Evolutionary conservation across 1,139 yeast genomes (phyloP), one percentile per base, ranked within the genome.

Genomic region (Lodderomyces jiufengensis): DNA sequence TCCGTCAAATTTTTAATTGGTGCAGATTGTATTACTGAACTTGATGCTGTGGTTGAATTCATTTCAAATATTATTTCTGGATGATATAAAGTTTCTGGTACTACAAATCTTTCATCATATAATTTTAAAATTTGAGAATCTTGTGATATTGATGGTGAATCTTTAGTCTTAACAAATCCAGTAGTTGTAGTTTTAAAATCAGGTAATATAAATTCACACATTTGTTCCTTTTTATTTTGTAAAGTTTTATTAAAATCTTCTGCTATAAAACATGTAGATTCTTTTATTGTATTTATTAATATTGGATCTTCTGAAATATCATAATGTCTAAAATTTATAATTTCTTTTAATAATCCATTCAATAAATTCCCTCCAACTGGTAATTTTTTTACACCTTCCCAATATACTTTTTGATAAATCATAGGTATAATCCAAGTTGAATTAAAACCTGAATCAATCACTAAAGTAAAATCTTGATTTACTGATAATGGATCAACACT

Each of bases 241-340:
- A 90, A 63, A 16, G 84, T 78, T 12, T 62, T 61, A 27, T 70
- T 72, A 52, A 83, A 92, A 46, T 90, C 79, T 10, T 53, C 48
- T 1, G 95, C 81, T 31, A 90, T 78, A 55, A 77, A 88, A 49
- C 92, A 78, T 5, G 94, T 73, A 24, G 76, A 67, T 51, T 92
- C 96, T 52, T 94, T 92, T 47, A 94, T 84, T 27, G 84, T 80
- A 52, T 90, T 86, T 35, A 92, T 81, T 34, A 94, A 63, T 6
- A 84, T 70, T 0, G 95, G 84, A 57, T 94, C 98, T 43, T 90
- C 97, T 55, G 86, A 80, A 51, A 94, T 90, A 53, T 94, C 94
- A 59, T 90, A 92, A 61, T 94, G 95, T 40, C 97, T 72, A 54
- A 85, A 92, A 3, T 97, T 87, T 11, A 92, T 76, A 30, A 86